Conservation (phyloP, 2,329 filamentous ascomycete genomes). For the Talaromyces sp. region DNA sequence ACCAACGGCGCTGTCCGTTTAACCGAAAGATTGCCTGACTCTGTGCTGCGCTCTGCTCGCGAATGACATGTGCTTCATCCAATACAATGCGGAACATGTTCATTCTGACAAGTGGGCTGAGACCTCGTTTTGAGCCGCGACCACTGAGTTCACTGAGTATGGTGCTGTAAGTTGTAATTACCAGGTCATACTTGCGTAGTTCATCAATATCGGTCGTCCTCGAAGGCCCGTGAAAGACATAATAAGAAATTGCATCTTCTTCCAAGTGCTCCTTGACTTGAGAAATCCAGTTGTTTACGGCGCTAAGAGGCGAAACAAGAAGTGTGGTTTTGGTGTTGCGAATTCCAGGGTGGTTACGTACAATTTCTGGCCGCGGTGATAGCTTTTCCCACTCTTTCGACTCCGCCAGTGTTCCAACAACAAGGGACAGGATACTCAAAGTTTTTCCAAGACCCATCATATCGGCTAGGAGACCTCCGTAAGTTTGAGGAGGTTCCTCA, state of each 20-base stretch:
- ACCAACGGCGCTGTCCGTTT: constrained; percentile 80
- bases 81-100: constrained; percentile 93
- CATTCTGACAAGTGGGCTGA: constrained; percentile 64
- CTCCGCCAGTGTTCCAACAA: constrained; percentile 60
- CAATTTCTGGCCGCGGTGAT: constrained; percentile 40
- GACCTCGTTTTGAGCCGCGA: constrained; percentile 55
- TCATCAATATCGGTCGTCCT: constrained; percentile 64
- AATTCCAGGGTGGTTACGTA: constrained; percentile 26
- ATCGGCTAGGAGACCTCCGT: constrained; percentile 72
- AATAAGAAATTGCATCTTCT: constrained; percentile 60
- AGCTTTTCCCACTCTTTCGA: constrained; percentile 58
- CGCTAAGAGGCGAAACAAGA: constrained; percentile 82
- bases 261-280: constrained; percentile 80
- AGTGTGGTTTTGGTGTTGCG: constrained; percentile 75
- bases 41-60: constrained; percentile 73
- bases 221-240: constrained; percentile 80
- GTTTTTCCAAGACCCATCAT: constrained; percentile 91
- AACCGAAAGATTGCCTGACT: constrained; percentile 80
- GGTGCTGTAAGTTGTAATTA: constrained; percentile 91
- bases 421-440: constrained; percentile 74
- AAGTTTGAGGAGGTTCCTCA: constrained; percentile 58
- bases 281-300: constrained; percentile 89
- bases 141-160: constrained; percentile 71
- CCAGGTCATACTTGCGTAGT: constrained; percentile 70
- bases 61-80: constrained; percentile 92